Evolutionary conservation across 345 rosid genomes (phyloP), one percentile per base, ranked within the genome.

Genomic region (Kandelia obovata): DNA sequence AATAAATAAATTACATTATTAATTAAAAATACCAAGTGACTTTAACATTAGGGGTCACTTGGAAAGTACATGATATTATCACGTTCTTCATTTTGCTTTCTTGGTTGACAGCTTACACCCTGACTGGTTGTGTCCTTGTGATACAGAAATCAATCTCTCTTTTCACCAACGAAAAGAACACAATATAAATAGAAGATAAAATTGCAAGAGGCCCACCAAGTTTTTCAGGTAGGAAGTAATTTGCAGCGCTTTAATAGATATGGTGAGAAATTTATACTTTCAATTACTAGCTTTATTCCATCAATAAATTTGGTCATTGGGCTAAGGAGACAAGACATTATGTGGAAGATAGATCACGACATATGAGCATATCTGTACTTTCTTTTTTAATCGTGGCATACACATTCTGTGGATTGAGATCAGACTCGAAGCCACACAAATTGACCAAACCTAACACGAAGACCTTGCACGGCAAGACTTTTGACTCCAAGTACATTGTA

Each of bases 311-410:
- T 8, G 59, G 21, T 35, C 23, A 31, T 32, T n/a, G 30, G 34
- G 13, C 62, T 59, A 39, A 6, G 27, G 66, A 65, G 58, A 72
- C 74, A 71, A 61, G 59, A 61, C 20, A 72, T 51, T 69, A 69
- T 47, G 34, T n/a, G 57, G 61, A 62, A 31, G 61, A 65, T 30
- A 32, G 32, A 52, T 39, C 46, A 55, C 9, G 74, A 72, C 65
- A 80, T 58, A 53, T 62, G 59, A 30, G 59, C 51, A 3, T 62
- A 31, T 60, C 67, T 58, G 56, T 64, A 67, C 75, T 5, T 49
- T 53, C 63, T 25, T 49, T n/a, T 7, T 53, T 49, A 47, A 43
- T 53, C 27, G 75, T 58, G 77, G 81, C 70, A 25, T 23, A 58
- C 79, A 74, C 27, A 47, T 62, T 8, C 7, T 31, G 51, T 31